Base-by-base conservation (phyloP, 164 flowering plant species). In the Tetracentron sinense region DNA sequence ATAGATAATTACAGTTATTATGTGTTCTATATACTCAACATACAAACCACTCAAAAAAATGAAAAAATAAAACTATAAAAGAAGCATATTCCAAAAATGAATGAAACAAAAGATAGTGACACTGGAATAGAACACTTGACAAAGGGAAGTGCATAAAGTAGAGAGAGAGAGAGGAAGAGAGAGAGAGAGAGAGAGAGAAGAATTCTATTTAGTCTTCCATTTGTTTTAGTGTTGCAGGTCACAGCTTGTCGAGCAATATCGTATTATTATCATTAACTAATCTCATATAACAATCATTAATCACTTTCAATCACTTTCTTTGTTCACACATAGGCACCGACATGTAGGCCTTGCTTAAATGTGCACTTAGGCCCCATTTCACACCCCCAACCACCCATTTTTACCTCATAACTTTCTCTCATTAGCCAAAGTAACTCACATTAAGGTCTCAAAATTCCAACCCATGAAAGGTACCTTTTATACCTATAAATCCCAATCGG, bases 191-290 rank as follows among this genome's bases (percentile, higher is more conserved):
- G 42, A 54, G 61, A n/a, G 53, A 49, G 53, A 49, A 7, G 22
- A 10, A 2, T 65, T 42, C 38, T 56, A 11, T 11, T 20, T 51
- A 6, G n/a, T 29, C 3, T 57, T 60, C 22, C 27, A 54, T 38
- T 74, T 58, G 26, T 70, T 66, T 69, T 72, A 72, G 70, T 22
- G 29, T 42, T 26, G 56, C 23, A 72, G 82, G 76, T 74, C 79
- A 78, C 74, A 64, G 75, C 72, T 81, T 82, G 83, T 79, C 81
- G 72, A 81, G 80, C 83, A 81, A 74, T 74, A 79, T 49, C n/a
- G 65, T 51, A 56, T 31, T 31, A 67, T 66, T 63, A 62, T 26
- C 14, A 69, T 57, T 67, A 68, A 72, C 46, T 63, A 65, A 77
- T 70, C 49, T 60, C 56, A 63, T 30, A 52, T 48, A n/a, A 58